Conservation (phyloP, 192 early-diverging fungal genomes). For the Kickxella alabastrina region DNA sequence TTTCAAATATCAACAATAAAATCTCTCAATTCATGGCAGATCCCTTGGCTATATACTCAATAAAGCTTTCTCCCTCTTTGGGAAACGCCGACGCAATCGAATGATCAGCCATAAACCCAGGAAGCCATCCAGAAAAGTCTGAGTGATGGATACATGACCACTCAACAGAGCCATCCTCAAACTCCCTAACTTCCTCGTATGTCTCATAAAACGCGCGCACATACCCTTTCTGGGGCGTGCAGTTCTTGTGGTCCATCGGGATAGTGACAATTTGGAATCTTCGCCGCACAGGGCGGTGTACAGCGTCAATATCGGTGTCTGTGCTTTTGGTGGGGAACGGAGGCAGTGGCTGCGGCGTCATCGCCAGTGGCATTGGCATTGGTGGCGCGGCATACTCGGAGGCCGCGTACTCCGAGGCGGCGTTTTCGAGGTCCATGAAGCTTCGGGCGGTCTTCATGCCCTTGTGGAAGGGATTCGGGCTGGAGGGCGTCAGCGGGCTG, state of each 20-base stretch:
- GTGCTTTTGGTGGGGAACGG: conserved; percentile 4
- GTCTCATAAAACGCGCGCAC: conserved; percentile 41
- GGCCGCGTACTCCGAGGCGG: not conserved
- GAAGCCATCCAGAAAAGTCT: conserved; percentile 45
- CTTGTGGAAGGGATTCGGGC: too few relatives aligned
- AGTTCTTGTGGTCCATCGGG: conserved; percentile 17
- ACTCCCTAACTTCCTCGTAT: conserved; percentile 45
- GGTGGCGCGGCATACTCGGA: too few relatives aligned
- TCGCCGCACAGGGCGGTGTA: conserved; percentile 10
- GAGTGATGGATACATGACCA: conserved; percentile 45
- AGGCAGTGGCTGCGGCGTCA: not conserved
- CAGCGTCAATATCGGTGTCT: not conserved
- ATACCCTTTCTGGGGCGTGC: conserved; percentile 24
- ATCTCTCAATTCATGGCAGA: not conserved
- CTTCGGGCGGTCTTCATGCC: conserved; percentile 11
- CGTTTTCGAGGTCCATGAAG: conserved; percentile 14
- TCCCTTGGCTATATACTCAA: conserved; percentile 18
- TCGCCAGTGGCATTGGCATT: too few relatives aligned
- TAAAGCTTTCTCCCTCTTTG: conserved; percentile 27
- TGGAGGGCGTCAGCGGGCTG: not conserved
- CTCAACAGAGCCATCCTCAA: conserved; percentile 21
- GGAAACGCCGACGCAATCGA: conserved; percentile 37
- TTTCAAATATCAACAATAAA: not conserved
- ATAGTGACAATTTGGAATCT: conserved; percentile 41
- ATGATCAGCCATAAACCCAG: conserved; percentile 32